A percentile compares a stretch with the other conserved stretches of the same genome.
Evolutionary conservation across 768 basidiomycete species (phyloP).

Genomic region (Coprinopsis sp.): DNA sequence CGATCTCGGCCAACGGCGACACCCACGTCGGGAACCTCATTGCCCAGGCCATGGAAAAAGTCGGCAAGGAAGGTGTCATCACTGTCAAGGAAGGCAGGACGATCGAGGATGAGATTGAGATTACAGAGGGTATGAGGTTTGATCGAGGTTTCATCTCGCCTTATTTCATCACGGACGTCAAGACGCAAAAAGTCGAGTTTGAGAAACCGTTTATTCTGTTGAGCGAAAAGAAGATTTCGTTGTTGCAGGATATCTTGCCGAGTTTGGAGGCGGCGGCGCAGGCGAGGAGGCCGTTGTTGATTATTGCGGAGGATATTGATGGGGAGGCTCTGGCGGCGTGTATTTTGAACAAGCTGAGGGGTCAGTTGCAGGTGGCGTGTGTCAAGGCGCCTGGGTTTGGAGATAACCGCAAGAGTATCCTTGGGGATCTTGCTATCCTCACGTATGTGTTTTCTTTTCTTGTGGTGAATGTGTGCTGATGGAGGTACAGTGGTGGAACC

Average conservation of each 20-base stretch:
- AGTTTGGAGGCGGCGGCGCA: conserved; percentile 80
- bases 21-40: conserved; percentile 89
- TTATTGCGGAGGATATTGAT: conserved; percentile 97
- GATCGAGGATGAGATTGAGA: conserved; percentile 98
- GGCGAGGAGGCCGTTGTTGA: conserved; percentile 83
- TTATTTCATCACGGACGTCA: conserved; percentile 98
- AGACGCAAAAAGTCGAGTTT: conserved; percentile 91
- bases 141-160: conserved; percentile 98
- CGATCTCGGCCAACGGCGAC: conserved; percentile 83
- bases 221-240: conserved; percentile 96
- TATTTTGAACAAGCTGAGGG: conserved; percentile 98
- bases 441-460: no score
- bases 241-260: conserved; percentile 92
- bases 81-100: conserved; percentile 99
- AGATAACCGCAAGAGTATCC: conserved; percentile 98
- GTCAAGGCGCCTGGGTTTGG: conserved; percentile 99
- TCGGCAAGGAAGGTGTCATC: conserved; percentile 99
- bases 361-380: conserved; percentile 89
- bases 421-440: conserved; percentile 94
- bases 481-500: conserved; percentile 90
- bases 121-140: conserved; percentile 99
- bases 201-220: conserved; percentile 95
- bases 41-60: conserved; percentile 99
- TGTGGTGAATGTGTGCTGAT: no score
- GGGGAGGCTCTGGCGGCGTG: conserved; percentile 97